phyloP scores from a whole-genome alignment of 2,329 filamentous ascomycete species.

The Acrocalymma vagum region DNA sequence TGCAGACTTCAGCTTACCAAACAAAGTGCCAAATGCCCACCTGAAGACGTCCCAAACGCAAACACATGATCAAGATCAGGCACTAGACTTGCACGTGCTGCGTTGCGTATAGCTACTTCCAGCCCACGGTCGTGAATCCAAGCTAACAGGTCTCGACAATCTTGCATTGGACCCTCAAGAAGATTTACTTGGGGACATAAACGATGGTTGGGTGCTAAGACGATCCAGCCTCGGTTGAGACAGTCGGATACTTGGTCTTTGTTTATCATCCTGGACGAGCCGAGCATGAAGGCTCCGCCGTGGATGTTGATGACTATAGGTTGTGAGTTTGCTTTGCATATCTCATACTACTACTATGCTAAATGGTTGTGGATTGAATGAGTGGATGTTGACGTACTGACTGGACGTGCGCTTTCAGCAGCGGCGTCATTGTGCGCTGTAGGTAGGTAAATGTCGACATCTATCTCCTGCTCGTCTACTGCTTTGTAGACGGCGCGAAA shows the following conservation, averaged over 20 bases:
- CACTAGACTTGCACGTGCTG: not conserved
- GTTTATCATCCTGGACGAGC: slow-evolving; percentile 15
- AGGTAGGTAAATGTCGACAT: slow-evolving; percentile 19
- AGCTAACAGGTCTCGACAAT: slow-evolving; percentile 15
- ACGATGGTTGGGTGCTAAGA: slow-evolving; percentile 18
- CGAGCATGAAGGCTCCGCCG: slow-evolving; percentile 25
- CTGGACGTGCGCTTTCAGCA: not conserved
- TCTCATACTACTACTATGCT: not conserved
- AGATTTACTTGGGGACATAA: slow-evolving; percentile 22
- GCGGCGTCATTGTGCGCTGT: not conserved
- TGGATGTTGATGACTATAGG: slow-evolving; percentile 21
- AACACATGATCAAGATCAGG: slow-evolving; percentile 11
- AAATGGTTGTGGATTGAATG: not conserved
- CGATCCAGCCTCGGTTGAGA: slow-evolving; percentile 14
- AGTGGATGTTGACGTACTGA: slow-evolving; percentile 1
- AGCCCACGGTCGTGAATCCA: slow-evolving; percentile 18
- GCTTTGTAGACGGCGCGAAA: slow-evolving; percentile 17
- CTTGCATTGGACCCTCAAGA: slow-evolving; percentile 19
- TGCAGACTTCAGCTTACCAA: too few species aligned
- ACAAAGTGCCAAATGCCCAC: slow-evolving; percentile 16
- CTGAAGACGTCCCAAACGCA: slow-evolving; percentile 20
- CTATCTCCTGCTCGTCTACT: slow-evolving; percentile 11
- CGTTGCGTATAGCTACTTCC: not conserved
- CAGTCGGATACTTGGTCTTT: slow-evolving; percentile 22
- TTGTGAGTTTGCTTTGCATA: not conserved